Evolutionary conservation across 805 yeast genomes (phyloP), one percentile per base, ranked within the genome.

Genomic region (Yamadazyma laniorum): DNA sequence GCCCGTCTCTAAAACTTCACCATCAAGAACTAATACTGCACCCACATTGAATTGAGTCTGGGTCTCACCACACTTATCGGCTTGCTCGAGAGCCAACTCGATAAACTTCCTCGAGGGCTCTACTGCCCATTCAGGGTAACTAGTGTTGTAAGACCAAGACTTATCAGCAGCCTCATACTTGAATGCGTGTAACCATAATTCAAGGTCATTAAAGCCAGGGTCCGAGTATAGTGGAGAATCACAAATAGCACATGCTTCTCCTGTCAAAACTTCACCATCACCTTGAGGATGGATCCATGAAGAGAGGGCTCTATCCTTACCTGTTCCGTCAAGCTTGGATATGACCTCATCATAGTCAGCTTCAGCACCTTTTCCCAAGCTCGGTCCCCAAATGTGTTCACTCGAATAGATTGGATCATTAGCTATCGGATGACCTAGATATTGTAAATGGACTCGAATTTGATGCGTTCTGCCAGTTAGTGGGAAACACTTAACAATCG

Each of bases 381-480:
- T 48, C 0, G 72, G 62, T 0, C 98, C 98, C 96, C 97, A 93
- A 0, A 87, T 80, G 13, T 61, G 58, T 12, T 72, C 75, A 50
- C 85, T 86, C 2, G 96, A 83, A 53, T 89, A 91, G 1, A 90
- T 71, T 0, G 97, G 97, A 46, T 68, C 74, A 47, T 68, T 68
- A 30, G 74, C 74, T 25, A 68, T 65, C 1, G 73, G 72, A 40
- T 63, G 59, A 2, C 67, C 65, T n/a, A 93, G 50, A 48, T 72
- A 83, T 60, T 90, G 96, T 40, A 93, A 63, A 64, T 93, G 99
- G 1, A 93, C 95, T 43, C 99, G 69, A 35, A 93, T 89, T 57
- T 91, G 99, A 59, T 91, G 99, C 0, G 97, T 88, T 54, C 99
- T 72, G 0, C 99, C 99, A 0, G 99, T 91, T 13, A 75, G 63